These are phyloP conservation scores for Sphagnum tenellum DNA, from an alignment of 225 moss, liverwort and hornwort species.

Conservation along the genomic window DNA sequence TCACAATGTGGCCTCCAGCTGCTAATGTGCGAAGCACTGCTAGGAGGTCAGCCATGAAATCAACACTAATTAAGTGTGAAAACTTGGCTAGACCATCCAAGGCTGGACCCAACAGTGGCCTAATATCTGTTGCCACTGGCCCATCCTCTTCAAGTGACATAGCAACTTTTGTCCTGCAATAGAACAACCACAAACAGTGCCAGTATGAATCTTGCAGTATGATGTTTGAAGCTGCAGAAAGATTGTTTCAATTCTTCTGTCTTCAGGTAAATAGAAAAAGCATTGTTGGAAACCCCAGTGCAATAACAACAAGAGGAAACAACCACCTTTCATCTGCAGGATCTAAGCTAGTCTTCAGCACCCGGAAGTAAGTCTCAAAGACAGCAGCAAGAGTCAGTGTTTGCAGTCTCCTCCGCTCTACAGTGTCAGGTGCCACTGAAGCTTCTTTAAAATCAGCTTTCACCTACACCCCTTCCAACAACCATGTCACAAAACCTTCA, in stretches of 20 bases:
- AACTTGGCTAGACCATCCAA: constrained; percentile 89
- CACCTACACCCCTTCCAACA: constrained; percentile 39
- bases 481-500: not conserved
- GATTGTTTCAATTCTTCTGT: too few relatives aligned
- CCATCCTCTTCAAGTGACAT: constrained; percentile 43
- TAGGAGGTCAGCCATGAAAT: constrained; percentile 93
- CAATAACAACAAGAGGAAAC: too few relatives aligned
- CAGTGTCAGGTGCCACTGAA: constrained; percentile 59
- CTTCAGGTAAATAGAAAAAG: too few relatives aligned
- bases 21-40: constrained; percentile 71
- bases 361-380: constrained; percentile 95
- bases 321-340: constrained; percentile 69
- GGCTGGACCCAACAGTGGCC: constrained; percentile 66
- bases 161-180: constrained; percentile 40
- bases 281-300: too few relatives aligned
- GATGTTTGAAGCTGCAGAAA: too few relatives aligned
- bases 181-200: not conserved
- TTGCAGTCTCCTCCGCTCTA: constrained; percentile 62
- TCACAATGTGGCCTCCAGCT: constrained; percentile 44
- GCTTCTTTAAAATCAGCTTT: constrained; percentile 93
- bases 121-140: constrained; percentile 36
- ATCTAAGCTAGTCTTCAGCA: constrained; percentile 72
- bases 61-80: constrained; percentile 89
- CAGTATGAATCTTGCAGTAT: not conserved
- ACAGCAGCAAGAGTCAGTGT: constrained; percentile 74